Percentiles rank a stretch among this genome's conserved stretches.
phyloP scores from a whole-genome alignment of 148 eudicot genomes.

The Pharnaceum exiguum region DNA sequence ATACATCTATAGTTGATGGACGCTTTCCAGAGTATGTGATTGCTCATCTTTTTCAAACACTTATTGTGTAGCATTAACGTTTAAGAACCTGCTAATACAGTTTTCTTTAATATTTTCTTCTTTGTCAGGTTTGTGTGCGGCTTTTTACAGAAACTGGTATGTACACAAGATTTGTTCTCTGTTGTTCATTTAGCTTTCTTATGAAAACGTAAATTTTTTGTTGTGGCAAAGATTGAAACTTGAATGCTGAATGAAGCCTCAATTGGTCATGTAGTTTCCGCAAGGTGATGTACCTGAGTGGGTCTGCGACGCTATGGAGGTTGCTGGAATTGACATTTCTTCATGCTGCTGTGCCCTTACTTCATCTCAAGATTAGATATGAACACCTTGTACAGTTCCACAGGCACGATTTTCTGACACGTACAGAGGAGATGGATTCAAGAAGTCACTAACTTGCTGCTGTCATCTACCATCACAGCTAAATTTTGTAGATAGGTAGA shows the following conservation, averaged over 20 bases:
- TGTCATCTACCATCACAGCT: background rate
- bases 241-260: background rate
- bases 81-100: background rate
- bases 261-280: conserved; percentile 50
- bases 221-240: background rate
- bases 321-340: conserved; percentile 78
- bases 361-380: conserved; percentile 6
- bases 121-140: conserved; percentile 68
- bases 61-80: background rate
- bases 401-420: background rate
- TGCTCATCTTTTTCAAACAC: background rate
- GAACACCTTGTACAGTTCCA: background rate
- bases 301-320: conserved; percentile 92
- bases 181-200: background rate
- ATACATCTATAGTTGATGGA: conserved; percentile 65
- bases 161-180: background rate
- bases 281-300: conserved; percentile 83
- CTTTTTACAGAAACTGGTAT: conserved; percentile 80
- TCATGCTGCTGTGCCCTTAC: conserved; percentile 39
- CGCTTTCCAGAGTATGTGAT: conserved; percentile 68
- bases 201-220: background rate
- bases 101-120: background rate
- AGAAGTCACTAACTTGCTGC: background rate
- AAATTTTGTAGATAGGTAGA: no score
- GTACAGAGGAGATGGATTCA: background rate